Evolutionary conservation across 768 basidiomycete genomes (phyloP).

Genomic region (Jaapia argillacea): DNA sequence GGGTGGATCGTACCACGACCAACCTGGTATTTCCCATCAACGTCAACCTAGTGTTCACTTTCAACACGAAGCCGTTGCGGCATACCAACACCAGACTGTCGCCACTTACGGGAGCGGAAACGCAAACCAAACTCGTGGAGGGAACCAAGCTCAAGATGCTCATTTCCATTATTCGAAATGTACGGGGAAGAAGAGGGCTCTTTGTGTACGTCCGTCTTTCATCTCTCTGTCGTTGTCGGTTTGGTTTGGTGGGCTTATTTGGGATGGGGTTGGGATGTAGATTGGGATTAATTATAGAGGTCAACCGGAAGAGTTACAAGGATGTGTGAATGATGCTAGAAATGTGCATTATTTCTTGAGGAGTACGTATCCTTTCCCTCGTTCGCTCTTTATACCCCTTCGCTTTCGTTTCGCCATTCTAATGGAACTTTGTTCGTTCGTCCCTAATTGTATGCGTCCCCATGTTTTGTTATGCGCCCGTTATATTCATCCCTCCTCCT

Average conservation of each 20-base stretch:
- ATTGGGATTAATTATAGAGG: conserved; percentile 87
- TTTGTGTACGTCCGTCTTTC: conserved; percentile 48
- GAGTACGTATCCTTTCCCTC: conserved; percentile 29
- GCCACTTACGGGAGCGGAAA: background rate
- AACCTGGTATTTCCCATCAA: background rate
- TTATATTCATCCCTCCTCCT: background rate
- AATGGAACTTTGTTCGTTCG: too few relatives aligned
- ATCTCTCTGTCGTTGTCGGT: background rate
- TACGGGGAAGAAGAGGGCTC: conserved; percentile 77
- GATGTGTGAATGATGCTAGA: conserved; percentile 87
- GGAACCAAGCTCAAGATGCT: conserved; percentile 28
- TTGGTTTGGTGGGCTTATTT: background rate
- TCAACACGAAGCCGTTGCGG: background rate
- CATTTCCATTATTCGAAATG: conserved; percentile 89
- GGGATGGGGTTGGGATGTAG: conserved; percentile 24
- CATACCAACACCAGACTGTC: background rate
- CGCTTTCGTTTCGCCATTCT: too few relatives aligned
- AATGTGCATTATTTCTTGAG: conserved; percentile 75
- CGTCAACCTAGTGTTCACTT: background rate
- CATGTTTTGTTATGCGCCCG: too few relatives aligned
- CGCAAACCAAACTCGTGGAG: background rate
- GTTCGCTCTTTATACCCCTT: background rate
- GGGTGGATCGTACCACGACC: background rate
- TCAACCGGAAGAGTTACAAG: conserved; percentile 52
- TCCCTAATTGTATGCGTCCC: too few relatives aligned